A percentile compares a stretch with the other conserved stretches of the same genome.
Evolutionary conservation across 345 rosid genomes (phyloP).

Genomic region (Jatropha curcas): DNA sequence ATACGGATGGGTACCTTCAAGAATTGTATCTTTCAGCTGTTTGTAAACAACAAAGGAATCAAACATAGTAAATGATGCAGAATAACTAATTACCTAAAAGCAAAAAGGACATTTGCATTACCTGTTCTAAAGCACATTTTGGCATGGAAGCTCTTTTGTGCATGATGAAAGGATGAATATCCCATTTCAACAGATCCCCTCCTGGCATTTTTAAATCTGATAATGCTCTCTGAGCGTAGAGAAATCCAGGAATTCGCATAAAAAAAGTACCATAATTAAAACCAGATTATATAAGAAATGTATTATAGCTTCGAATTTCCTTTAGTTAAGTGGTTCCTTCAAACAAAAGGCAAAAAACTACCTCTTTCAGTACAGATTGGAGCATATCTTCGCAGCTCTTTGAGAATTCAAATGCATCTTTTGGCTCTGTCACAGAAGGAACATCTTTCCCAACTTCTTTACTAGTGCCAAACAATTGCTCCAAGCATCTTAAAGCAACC

Average conservation of each 20-base stretch:
- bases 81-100: not conserved
- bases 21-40: slow-evolving; percentile 53
- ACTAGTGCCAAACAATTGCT: slow-evolving; percentile 40
- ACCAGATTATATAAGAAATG: not conserved
- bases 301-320: not conserved
- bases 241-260: not conserved
- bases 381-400: slow-evolving; percentile 52
- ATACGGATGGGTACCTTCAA: slow-evolving; percentile 27
- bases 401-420: slow-evolving; percentile 33
- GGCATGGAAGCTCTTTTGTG: slow-evolving; percentile 55
- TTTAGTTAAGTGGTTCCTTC: not conserved
- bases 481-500: slow-evolving; percentile 62
- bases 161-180: slow-evolving; percentile 44
- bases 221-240: slow-evolving; percentile 29
- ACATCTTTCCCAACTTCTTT: slow-evolving; percentile 13
- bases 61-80: slow-evolving; percentile 1
- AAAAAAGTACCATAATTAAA: not conserved
- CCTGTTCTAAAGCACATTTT: slow-evolving; percentile 49
- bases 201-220: slow-evolving; percentile 35
- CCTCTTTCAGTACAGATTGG: slow-evolving; percentile 36
- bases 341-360: slow-evolving; percentile 16
- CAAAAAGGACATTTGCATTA: slow-evolving; percentile 14
- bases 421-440: slow-evolving; percentile 22
- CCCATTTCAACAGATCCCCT: slow-evolving; percentile 46
- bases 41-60: slow-evolving; percentile 17